Conservation (phyloP, 306 rosid genomes). For the Erythrophleum fordii region DNA sequence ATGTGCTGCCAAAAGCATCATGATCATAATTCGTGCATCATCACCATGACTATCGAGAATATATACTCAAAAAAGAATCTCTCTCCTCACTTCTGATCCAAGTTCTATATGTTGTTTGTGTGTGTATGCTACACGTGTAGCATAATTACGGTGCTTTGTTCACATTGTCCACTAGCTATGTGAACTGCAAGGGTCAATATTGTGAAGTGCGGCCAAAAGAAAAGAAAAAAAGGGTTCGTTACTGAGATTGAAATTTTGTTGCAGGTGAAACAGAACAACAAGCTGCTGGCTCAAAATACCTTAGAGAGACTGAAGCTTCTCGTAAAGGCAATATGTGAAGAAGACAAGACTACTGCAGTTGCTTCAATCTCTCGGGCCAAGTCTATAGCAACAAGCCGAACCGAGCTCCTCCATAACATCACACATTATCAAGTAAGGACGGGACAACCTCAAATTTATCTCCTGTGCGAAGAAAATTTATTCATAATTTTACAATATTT, state of each 20-base stretch:
- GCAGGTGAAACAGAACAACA: slow-evolving; percentile 54
- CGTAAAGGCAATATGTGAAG: slow-evolving; percentile 52
- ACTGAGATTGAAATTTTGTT: neutral
- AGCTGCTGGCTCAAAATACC: slow-evolving; percentile 44
- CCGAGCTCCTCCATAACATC: slow-evolving; percentile 44
- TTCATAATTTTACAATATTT: neutral
- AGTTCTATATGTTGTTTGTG: no score
- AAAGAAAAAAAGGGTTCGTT: neutral
- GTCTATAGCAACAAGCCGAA: slow-evolving; percentile 39
- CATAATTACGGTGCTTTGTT: neutral
- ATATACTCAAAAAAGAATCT: no score
- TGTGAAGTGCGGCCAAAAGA: neutral
- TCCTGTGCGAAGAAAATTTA: neutral
- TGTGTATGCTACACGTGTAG: neutral
- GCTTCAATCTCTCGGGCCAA: slow-evolving; percentile 55
- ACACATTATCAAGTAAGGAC: slow-evolving; percentile 53
- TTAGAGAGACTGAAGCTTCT: slow-evolving; percentile 48
- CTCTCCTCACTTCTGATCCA: no score
- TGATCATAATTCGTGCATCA: neutral
- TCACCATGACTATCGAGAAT: neutral
- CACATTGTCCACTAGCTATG: neutral
- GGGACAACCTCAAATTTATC: neutral
- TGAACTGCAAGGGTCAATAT: neutral
- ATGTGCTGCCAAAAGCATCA: neutral
- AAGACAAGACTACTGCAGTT: slow-evolving; percentile 40